Conservation (phyloP, 768 basidiomycete genomes). For the Phylloporus sp. region DNA sequence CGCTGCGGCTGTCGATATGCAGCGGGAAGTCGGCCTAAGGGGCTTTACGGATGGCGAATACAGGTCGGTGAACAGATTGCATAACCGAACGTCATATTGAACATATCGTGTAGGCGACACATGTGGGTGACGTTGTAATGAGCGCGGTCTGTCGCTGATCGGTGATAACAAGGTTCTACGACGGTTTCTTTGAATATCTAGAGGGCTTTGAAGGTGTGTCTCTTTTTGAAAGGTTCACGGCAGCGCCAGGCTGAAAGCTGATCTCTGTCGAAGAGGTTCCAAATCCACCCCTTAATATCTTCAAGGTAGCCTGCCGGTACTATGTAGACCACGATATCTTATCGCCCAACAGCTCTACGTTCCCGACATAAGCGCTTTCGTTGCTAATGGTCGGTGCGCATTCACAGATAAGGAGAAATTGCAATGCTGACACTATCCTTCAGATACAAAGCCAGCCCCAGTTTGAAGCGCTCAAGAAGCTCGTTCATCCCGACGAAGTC, state of each 20-base stretch:
- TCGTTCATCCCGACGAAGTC: constrained; percentile 58
- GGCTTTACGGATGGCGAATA: constrained; percentile 41
- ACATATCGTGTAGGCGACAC: constrained; percentile 19
- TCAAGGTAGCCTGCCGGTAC: constrained; percentile 15
- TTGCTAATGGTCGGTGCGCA: constrained; percentile 11
- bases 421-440: background rate
- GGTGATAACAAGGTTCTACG: constrained; percentile 20
- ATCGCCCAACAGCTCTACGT: constrained; percentile 20
- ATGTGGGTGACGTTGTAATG: constrained; percentile 13
- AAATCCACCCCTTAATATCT: constrained; percentile 23
- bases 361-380: constrained; percentile 22
- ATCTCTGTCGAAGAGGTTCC: constrained; percentile 15
- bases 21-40: constrained; percentile 39
- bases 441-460: constrained; percentile 38
- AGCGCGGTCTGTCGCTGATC: background rate
- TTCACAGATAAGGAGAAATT: background rate
- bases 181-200: constrained; percentile 27
- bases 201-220: constrained; percentile 24
- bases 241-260: background rate
- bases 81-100: background rate
- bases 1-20: constrained; percentile 32
- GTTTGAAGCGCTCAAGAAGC: constrained; percentile 54
- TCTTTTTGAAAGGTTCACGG: background rate
- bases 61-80: constrained; percentile 24
- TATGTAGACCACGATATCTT: background rate